Conservation (phyloP, 345 rosid genomes). For the Euphorbia lathyris region DNA sequence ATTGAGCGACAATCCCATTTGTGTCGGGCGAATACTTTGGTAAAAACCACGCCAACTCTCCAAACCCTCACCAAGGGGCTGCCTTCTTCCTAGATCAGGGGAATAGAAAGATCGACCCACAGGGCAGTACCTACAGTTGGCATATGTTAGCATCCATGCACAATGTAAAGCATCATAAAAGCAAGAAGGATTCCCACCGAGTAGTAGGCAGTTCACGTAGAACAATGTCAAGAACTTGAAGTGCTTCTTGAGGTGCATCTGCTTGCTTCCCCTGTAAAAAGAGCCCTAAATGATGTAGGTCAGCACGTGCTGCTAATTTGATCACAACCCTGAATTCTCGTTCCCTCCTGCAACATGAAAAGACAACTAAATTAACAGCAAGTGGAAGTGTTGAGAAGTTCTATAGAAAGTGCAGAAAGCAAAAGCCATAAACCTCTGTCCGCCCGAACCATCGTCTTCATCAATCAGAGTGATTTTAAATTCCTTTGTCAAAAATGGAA, state of each 20-base stretch:
- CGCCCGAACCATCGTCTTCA: constrained; percentile 82
- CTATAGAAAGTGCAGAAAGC: neutral
- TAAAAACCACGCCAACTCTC: constrained; percentile 99
- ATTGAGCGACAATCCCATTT: constrained; percentile 86
- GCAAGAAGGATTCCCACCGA: constrained; percentile 9
- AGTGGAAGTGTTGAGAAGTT: neutral
- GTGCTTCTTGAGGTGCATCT: constrained; percentile 97
- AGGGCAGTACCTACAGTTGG: constrained; percentile 59
- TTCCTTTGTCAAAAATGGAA: constrained; percentile 75
- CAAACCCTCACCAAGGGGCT: constrained; percentile 81
- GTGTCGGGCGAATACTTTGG: constrained; percentile 96
- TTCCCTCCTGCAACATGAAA: constrained; percentile 52
- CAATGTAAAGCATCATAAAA: neutral
- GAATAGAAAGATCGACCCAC: constrained; percentile 92
- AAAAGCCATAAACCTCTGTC: constrained; percentile 45
- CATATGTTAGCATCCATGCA: neutral
- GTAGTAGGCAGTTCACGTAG: constrained; percentile 85
- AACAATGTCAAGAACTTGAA: constrained; percentile 97
- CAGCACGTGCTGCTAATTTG: constrained; percentile 87
- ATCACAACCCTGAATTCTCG: constrained; percentile 69
- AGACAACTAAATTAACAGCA: neutral
- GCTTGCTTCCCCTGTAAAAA: constrained; percentile 86
- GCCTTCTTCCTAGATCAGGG: constrained; percentile 78
- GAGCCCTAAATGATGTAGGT: constrained; percentile 77
- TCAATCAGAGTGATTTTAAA: constrained; percentile 66